Base-by-base conservation (phyloP, 441 rosid genomes). In the Codiaeum variegatum region DNA sequence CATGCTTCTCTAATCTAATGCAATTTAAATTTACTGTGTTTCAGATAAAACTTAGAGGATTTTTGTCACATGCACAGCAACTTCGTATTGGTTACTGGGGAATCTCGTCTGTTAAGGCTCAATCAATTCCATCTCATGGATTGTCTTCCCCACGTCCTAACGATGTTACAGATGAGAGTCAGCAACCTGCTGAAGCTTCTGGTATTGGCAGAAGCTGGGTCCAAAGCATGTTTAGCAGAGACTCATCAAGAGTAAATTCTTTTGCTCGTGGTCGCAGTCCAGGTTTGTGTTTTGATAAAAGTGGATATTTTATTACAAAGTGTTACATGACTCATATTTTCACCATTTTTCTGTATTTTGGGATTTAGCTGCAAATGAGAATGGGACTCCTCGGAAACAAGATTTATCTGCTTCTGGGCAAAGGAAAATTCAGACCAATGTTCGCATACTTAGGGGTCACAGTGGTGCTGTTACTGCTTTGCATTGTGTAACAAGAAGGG, bases 141-240 rank as follows among this genome's bases (percentile, higher is more conserved):
- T 81, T 91, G 84, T 80, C 92, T 67, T 91, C 99, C 69, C 97
- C 99, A 46, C 94, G 83, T 75, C 85, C 94, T 32, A 91, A 85
- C 80, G 97, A 95, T 80, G 84, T 75, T 36, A 66, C 82, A 56
- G 89, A 85, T 84, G 97, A 95, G 77, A 83, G 79, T 83, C 88
- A 93, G 82, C 93, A 90, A 84, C 93, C 99, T 78, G 84, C 94
- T 29, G 99, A 93, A 85, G 97, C 97, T 69, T 82, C 99, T 85
- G 97, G 77, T 81, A 76, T 91, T 81, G 94, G 99, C 73, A 89
- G 99, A 86, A 96, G 97, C 82, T 96, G 99, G 99, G 99, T 93
- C 59, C 99, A 93, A 80, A 93, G 98, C 82, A 96, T 96, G 99
- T 96, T 96, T 83, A 93, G 97, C 87, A 90, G 94, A 80, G 98